Evolutionary conservation across 169 alveolate species (phyloP), one percentile per base, ranked within the genome.

Genomic region (Plasmodium blacklocki): DNA sequence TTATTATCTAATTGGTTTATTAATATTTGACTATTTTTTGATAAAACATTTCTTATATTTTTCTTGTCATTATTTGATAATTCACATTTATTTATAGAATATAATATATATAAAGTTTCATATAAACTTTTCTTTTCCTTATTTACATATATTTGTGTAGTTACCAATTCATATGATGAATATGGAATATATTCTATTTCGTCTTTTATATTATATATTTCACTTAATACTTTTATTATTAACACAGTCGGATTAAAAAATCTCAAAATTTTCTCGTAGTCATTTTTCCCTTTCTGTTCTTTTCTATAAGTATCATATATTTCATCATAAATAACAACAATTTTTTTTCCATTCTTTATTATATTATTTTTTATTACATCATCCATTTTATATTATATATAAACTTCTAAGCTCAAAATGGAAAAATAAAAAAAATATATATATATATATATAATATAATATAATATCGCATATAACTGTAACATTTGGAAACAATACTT

Each of bases 121-220:
- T 83, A 83, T n/a, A 83, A 32, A 60, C 91, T 39, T 66, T 54
- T 83, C 70, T 83, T 63, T 21, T 83, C 68, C 19, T 83, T 83
- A 83, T 83, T 83, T 60, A 56, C 49, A 67, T 83, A 83, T 52
- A 73, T 47, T n/a, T 83, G 73, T 8, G 83, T 50, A 19, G 52
- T 83, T 67, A 68, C 23, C 56, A 83, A 50, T 70, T 72, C 66
- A 72, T 39, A 59, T 47, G 64, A 83, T 12, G 66, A 58, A 26
- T 73, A 73, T n/a, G 91, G 60, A 47, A 83, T 39, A 19, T 63
- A 83, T 45, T 83, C 85, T 59, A 83, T 45, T 47, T 47, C 70
- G 50, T 83, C 85, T 26, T 60, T 68, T 63, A 83, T 15, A 68
- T 83, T 83, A 18, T 83, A 83, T 23, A 83, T 67, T 58, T 83